Evolutionary conservation across 2,329 filamentous ascomycete species (phyloP), one percentile per base, ranked within the genome.

Genomic region (Alternaria dauci): DNA sequence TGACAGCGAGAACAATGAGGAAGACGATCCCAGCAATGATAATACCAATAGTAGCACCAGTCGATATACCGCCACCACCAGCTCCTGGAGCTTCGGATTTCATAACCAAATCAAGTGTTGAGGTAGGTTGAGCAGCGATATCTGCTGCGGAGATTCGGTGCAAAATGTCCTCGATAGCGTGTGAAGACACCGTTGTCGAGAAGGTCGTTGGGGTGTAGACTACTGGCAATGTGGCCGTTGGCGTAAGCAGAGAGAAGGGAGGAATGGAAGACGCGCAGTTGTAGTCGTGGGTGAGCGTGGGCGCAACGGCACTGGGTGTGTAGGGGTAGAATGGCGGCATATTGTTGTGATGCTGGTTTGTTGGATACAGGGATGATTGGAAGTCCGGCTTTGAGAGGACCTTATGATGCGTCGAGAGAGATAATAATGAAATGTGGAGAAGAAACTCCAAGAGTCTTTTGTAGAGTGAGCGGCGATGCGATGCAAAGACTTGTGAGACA

Each of bases 311-410:
- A 20, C 5, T 55, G 2, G n/a, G 25, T 0, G 5, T 32, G 20
- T 48, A 41, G 5, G 26, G 39, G 55, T 46, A 43, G n/a, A 59
- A 38, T 36, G 42, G 56, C 16, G 50, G 18, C 54, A 56, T 55
- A 4, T 16, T 43, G 25, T 25, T 25, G 9, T 8, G 12, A 11
- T 32, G 25, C 7, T 18, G 11, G 2, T 30, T 8, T 23, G 2
- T 38, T 44, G 25, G n/a, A 30, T 18, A 3, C 9, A 20, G 14
- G n/a, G 7, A 16, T 28, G 23, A 5, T 18, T 53, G 12, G 6
- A 34, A 34, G 38, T 50, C 20, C n/a, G 14, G 32, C 46, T 38
- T 50, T 20, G 14, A 36, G 32, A 18, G 20, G 25, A 9, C 25
- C 5, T 23, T 26, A 20, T 12, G 2, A 26, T 36, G 14, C 5